phyloP scores from a whole-genome alignment of 345 rosid genomes.

The Hibiscus mutabilis region DNA sequence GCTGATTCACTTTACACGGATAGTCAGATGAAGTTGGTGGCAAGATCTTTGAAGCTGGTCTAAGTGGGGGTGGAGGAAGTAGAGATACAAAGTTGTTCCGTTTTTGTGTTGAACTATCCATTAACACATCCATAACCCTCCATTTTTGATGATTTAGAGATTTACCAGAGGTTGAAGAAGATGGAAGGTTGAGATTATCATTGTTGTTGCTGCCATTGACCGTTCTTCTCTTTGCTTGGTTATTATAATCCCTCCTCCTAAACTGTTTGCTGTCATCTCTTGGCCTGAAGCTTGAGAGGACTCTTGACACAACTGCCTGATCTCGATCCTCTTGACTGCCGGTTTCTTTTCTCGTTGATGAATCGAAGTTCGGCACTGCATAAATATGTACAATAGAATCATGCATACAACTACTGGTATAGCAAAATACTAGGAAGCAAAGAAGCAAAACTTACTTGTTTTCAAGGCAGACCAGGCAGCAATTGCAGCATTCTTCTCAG shows the following conservation, averaged over 20 bases:
- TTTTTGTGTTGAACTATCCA: conserved; percentile 29
- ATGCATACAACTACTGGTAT: background rate
- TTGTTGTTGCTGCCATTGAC: conserved; percentile 15
- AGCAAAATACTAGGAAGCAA: background rate
- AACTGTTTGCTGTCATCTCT: conserved; percentile 33
- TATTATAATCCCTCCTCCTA: conserved; percentile 37
- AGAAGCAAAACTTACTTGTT: conserved; percentile 24
- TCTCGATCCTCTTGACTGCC: conserved; percentile 42
- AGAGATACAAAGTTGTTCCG: conserved; percentile 41
- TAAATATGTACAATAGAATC: background rate
- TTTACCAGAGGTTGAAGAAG: conserved; percentile 15
- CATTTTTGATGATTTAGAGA: conserved; percentile 27
- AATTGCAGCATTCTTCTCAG: conserved; percentile 74
- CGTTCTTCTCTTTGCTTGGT: conserved; percentile 44
- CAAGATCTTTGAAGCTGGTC: conserved; percentile 36
- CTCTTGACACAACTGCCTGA: conserved; percentile 45
- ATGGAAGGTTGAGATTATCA: conserved; percentile 10
- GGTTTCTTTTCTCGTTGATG: conserved; percentile 25
- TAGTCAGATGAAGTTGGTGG: conserved; percentile 14
- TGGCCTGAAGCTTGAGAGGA: conserved; percentile 44
- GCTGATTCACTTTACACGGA: no score
- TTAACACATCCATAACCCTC: conserved; percentile 39
- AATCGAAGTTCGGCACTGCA: conserved; percentile 44
- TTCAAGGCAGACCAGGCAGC: conserved; percentile 73
- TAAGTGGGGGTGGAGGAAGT: conserved; percentile 43